Evolutionary conservation across 2,329 filamentous ascomycete species (phyloP).

Genomic region (Clonostachys chloroleuca): DNA sequence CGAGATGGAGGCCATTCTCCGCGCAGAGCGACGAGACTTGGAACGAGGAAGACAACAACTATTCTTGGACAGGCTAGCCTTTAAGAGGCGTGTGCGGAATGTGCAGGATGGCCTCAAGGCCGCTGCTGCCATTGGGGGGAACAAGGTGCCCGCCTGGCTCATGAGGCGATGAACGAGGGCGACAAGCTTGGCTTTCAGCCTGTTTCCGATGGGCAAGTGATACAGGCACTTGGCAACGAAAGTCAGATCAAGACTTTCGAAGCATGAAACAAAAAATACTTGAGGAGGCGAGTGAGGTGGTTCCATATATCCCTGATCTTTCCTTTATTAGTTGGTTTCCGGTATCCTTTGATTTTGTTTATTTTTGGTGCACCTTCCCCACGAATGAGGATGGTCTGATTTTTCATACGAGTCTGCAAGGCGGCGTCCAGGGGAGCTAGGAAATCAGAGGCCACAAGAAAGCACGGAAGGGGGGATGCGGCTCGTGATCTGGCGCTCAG

Average conservation of each 20-base stretch:
- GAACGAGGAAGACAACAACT: slow-evolving; percentile 89
- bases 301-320: too few species aligned
- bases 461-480: too few species aligned
- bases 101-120: slow-evolving; percentile 71
- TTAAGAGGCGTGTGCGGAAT: slow-evolving; percentile 81
- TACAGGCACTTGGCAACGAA: slow-evolving; percentile 49
- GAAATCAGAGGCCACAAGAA: too few species aligned
- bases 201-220: slow-evolving; percentile 15
- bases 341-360: too few species aligned
- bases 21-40: slow-evolving; percentile 87
- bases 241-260: slow-evolving; percentile 55
- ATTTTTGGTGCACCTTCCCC: too few species aligned
- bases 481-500: too few species aligned
- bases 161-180: slow-evolving; percentile 40
- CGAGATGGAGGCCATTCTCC: slow-evolving; percentile 89
- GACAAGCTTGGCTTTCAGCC: slow-evolving; percentile 51
- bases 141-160: slow-evolving; percentile 40
- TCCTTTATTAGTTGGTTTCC: too few species aligned
- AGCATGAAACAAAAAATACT: slow-evolving; percentile 24
- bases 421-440: too few species aligned
- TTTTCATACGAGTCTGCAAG: too few species aligned
- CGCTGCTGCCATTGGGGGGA: slow-evolving; percentile 43
- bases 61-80: slow-evolving; percentile 85
- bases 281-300: too few species aligned
- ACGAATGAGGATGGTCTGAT: too few species aligned